phyloP scores from a whole-genome alignment of 108 stramenopile species.

The Cyclotella choctawhatcheeana region DNA sequence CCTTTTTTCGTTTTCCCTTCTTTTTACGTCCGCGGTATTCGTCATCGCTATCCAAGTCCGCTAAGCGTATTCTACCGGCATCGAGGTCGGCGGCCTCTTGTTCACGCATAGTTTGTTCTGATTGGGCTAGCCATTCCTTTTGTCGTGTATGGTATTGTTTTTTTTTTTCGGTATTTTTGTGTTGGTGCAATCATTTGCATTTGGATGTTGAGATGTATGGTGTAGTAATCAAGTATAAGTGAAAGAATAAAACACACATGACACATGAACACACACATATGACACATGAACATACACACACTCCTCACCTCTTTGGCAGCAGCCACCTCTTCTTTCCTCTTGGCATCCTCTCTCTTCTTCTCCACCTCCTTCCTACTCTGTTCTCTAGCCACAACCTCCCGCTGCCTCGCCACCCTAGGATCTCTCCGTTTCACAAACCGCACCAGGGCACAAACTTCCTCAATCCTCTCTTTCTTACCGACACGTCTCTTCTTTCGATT shows the following conservation, averaged over 20 bases:
- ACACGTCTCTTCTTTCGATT: conserved; percentile 78
- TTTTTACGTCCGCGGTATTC: conserved; percentile 68
- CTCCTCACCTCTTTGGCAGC: conserved; percentile 56
- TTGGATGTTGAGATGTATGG: too few relatives aligned
- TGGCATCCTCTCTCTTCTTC: conserved; percentile 53
- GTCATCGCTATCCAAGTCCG: conserved; percentile 87
- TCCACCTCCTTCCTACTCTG: conserved; percentile 58
- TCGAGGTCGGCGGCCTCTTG: conserved; percentile 77
- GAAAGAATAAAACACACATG: conserved; percentile 1
- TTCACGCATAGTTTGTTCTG: conserved; percentile 63
- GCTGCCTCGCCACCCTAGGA: conserved; percentile 71
- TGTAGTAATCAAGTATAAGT: neutral
- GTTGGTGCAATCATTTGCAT: too few relatives aligned
- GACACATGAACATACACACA: neutral
- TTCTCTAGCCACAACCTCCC: conserved; percentile 52
- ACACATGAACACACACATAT: neutral
- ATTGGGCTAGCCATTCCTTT: conserved; percentile 66
- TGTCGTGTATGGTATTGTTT: neutral
- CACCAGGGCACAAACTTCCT: conserved; percentile 76
- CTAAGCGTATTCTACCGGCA: conserved; percentile 82
- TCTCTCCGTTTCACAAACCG: conserved; percentile 87
- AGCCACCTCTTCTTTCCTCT: conserved; percentile 52
- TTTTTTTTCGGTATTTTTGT: too few relatives aligned
- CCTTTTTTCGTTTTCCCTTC: conserved; percentile 52
- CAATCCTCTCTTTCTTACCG: conserved; percentile 73